Conservation (phyloP, 805 yeast genomes). For the Cyberlindnera japonica region DNA sequence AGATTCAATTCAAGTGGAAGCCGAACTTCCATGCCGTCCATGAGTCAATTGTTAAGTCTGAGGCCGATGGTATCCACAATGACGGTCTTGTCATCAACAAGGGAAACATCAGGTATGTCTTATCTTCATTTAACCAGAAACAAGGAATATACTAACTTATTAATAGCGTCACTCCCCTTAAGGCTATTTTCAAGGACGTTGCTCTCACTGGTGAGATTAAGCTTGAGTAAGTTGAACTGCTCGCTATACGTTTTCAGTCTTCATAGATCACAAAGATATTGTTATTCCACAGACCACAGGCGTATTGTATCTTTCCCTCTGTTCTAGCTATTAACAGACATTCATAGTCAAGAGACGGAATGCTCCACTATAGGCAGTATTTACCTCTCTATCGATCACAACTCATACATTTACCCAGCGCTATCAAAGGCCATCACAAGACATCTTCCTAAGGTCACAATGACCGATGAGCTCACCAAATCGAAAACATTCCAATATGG, state of each 20-base stretch:
- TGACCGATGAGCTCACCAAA: conserved; percentile 15
- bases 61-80: conserved; percentile 27
- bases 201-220: conserved; percentile 55
- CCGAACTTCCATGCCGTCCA: conserved; percentile 77
- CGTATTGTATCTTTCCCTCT: not conserved
- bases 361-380: not conserved
- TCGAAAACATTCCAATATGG: conserved; percentile 67
- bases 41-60: conserved; percentile 40
- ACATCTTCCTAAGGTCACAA: conserved; percentile 32
- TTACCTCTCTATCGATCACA: conserved; percentile 31
- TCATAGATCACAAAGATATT: not conserved
- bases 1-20: conserved; percentile 66
- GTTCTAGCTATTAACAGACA: not conserved
- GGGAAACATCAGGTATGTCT: conserved; percentile 27
- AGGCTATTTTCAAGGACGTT: conserved; percentile 65
- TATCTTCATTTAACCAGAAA: not conserved
- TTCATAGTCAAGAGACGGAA: not conserved
- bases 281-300: conserved; percentile 2
- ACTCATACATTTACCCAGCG: conserved; percentile 42
- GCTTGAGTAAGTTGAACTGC: conserved; percentile 29
- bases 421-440: conserved; percentile 29
- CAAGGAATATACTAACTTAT: conserved; percentile 17
- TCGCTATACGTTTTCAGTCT: conserved; percentile 1
- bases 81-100: conserved; percentile 31
- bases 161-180: conserved; percentile 65